Evolutionary conservation across 768 basidiomycete species (phyloP).

Genomic region (Leccinellum luteum): DNA sequence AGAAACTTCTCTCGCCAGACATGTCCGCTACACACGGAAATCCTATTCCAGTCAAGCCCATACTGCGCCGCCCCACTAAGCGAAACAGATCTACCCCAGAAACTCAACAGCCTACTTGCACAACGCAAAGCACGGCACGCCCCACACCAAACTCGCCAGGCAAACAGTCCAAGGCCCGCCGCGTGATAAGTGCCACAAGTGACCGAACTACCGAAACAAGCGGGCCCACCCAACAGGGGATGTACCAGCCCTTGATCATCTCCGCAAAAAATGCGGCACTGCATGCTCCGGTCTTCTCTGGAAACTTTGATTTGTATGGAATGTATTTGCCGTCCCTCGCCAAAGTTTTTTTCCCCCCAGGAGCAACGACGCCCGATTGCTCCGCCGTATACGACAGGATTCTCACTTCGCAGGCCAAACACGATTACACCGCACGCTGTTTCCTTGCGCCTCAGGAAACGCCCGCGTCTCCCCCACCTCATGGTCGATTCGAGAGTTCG

Average conservation of each 20-base stretch:
- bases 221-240: not conserved
- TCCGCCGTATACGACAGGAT: slow-evolving; percentile 35
- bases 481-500: slow-evolving; percentile 26
- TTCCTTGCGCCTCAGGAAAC: slow-evolving; percentile 18
- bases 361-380: slow-evolving; percentile 26
- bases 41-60: not conserved
- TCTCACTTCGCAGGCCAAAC: slow-evolving; percentile 37
- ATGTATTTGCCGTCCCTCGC: slow-evolving; percentile 38
- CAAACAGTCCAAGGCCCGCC: slow-evolving; percentile 10
- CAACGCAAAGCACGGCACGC: slow-evolving; percentile 4
- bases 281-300: slow-evolving; percentile 21
- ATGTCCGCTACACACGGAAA: slow-evolving; percentile 1
- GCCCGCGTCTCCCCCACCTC: slow-evolving; percentile 10
- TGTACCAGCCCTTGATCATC: slow-evolving; percentile 8
- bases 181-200: not conserved
- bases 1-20: slow-evolving; percentile 22
- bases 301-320: slow-evolving; percentile 40
- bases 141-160: slow-evolving; percentile 3
- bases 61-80: slow-evolving; percentile 18
- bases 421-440: slow-evolving; percentile 36
- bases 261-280: slow-evolving; percentile 6
- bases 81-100: slow-evolving; percentile 14
- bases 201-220: not conserved
- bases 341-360: slow-evolving; percentile 31
- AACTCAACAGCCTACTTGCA: slow-evolving; percentile 5